Evolutionary conservation across 139 green algal genomes (phyloP).

Genomic region (Yamagishiella unicocca): DNA sequence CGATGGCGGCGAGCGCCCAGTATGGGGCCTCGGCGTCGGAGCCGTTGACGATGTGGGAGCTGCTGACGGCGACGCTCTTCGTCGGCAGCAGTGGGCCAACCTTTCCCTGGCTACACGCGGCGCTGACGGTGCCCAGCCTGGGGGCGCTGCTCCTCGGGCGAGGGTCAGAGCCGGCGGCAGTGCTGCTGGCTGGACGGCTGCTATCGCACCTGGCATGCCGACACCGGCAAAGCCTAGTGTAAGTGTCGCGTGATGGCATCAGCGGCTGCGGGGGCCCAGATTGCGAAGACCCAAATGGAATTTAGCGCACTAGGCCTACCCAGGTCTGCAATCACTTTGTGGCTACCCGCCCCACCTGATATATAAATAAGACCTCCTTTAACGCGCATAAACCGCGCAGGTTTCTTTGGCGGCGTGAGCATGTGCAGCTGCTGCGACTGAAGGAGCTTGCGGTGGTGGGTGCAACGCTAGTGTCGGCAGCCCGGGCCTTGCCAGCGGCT

Average conservation of each 20-base stretch:
- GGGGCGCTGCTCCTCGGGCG: not conserved
- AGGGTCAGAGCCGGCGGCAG: not conserved
- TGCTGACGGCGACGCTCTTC: not conserved
- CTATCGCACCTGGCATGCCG: too few relatives aligned
- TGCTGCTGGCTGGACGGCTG: not conserved
- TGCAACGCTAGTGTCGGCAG: not conserved
- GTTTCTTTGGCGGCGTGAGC: not conserved
- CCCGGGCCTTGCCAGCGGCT: not conserved
- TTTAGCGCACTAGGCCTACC: too few relatives aligned
- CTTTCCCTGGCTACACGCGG: slow-evolving; percentile 5
- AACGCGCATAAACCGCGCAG: too few relatives aligned
- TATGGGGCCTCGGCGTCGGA: too few relatives aligned
- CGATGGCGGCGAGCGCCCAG: too few relatives aligned
- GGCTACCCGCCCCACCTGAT: too few relatives aligned
- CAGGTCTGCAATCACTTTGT: too few relatives aligned
- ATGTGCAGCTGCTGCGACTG: not conserved
- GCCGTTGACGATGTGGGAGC: not conserved
- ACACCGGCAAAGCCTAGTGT: too few relatives aligned
- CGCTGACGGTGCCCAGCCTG: not conserved
- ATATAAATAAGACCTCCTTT: too few relatives aligned
- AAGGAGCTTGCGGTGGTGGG: slow-evolving; percentile 28
- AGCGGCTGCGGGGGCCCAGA: too few relatives aligned
- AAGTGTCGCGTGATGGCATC: too few relatives aligned
- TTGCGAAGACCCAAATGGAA: too few relatives aligned
- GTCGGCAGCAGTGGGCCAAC: not conserved